Percentiles rank a stretch among this genome's conserved stretches.
Conservation (phyloP, 805 yeast genomes). For the Teunomyces aglyptinius region DNA sequence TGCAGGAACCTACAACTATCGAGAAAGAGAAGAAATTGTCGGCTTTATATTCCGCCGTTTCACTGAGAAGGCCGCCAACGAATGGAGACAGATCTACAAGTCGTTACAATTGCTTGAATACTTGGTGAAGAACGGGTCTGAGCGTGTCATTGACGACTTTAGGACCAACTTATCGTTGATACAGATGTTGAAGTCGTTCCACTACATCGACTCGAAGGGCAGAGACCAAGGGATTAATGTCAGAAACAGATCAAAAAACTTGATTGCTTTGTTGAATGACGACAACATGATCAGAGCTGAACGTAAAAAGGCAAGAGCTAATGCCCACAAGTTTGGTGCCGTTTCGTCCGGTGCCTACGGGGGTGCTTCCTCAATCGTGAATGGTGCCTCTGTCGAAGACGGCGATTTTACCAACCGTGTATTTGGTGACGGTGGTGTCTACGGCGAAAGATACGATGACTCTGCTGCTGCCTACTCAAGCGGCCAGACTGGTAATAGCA, state of each 20-base stretch:
- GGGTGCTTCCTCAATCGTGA: conserved; percentile 44
- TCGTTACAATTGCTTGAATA: conserved; percentile 90
- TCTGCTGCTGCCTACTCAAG: conserved; percentile 44
- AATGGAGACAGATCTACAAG: conserved; percentile 98
- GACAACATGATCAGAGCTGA: conserved; percentile 76
- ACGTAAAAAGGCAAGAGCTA: conserved; percentile 85
- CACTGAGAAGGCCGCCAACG: conserved; percentile 93
- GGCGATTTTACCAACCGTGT: conserved; percentile 54
- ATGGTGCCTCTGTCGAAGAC: conserved; percentile 38
- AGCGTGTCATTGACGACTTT: conserved; percentile 92
- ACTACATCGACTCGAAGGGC: conserved; percentile 89
- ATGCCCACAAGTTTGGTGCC: conserved; percentile 79
- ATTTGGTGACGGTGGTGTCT: conserved; percentile 71
- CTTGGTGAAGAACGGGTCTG: conserved; percentile 87
- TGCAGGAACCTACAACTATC: conserved; percentile 84
- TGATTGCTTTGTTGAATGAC: conserved; percentile 69
- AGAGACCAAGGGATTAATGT: conserved; percentile 96
- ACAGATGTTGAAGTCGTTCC: conserved; percentile 88
- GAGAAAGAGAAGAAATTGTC: conserved; percentile 76
- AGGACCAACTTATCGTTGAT: conserved; percentile 78
- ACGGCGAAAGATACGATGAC: conserved; percentile 64
- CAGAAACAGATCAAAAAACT: conserved; percentile 81
- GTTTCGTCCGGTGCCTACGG: conserved; percentile 57
- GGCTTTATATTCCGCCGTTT: conserved; percentile 82
- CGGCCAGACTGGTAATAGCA: conserved; percentile 31